Evolutionary conservation across 768 basidiomycete species (phyloP).

Genomic region (Pulveroboletus sp.): DNA sequence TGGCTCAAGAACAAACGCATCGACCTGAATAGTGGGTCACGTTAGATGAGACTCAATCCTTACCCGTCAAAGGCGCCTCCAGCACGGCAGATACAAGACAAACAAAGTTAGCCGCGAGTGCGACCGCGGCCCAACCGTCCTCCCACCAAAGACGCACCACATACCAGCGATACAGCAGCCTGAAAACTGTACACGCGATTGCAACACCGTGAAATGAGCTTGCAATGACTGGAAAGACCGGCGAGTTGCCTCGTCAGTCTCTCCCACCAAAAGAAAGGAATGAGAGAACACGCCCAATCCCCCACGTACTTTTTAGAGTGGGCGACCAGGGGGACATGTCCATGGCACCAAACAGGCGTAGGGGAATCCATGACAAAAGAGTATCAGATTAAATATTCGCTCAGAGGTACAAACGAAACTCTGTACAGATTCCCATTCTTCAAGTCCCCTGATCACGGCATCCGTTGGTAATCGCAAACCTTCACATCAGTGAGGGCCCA

Average conservation of each 20-base stretch:
- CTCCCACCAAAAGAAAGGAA: background rate
- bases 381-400: background rate
- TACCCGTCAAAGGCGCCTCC: background rate
- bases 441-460: constrained; percentile 3
- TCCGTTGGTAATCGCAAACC: background rate
- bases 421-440: background rate
- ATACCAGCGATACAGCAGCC: constrained; percentile 20
- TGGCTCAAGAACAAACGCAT: background rate
- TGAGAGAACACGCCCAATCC: background rate
- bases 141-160: constrained; percentile 28
- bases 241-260: background rate
- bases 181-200: constrained; percentile 20
- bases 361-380: background rate
- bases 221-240: constrained; percentile 11
- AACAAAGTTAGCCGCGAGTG: constrained; percentile 14
- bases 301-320: constrained; percentile 14
- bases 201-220: constrained; percentile 16
- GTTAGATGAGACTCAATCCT: background rate
- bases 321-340: constrained; percentile 6
- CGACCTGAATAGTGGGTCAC: background rate
- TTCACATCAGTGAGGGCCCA: no score
- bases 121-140: constrained; percentile 22
- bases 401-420: background rate
- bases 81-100: constrained; percentile 12
- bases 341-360: background rate